Evolutionary conservation across 2,329 filamentous ascomycete species (phyloP), one percentile per base, ranked within the genome.

Genomic region (Thyridium curvatum): DNA sequence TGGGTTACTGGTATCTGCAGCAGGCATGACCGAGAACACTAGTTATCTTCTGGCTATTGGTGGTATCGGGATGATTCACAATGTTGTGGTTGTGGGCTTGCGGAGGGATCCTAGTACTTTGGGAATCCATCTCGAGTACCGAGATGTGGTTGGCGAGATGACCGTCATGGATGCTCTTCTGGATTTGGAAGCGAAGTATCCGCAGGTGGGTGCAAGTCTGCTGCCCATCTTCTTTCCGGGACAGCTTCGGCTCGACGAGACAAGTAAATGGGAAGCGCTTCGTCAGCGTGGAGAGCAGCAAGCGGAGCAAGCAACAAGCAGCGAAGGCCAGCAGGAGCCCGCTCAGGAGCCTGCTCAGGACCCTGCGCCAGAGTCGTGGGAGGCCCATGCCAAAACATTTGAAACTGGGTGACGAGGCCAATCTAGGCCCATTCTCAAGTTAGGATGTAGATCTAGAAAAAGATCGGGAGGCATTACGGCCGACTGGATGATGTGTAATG

Each of bases 21-120:
- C 60, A 0, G 64, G 59, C 0, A 33, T 65, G 3, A 50, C 56
- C 13, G 29, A 52, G 4, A 43, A 66, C 30, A 54, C 60, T 2
- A 69, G 65, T 64, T 66, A 52, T 42, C 46, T 69, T 9, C 48
- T 69, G 5, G 60, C 51, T 1, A 52, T 68, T 5, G 65, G 66
- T 0, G 55, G 52, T 3, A 46, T 66, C 16, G 65, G 64, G 12
- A 62, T 65, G 41, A 29, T 65, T 1, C 62, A 68, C 40, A 68
- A 66, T 41, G 51, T 60, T 12, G 50, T 52, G 35, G 55, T 62
- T 4, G 61, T 61, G 0, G 61, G 52, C 8, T 35, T 42, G 3
- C 4, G n/a, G 30, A 35, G 10, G 8, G 21, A 26, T 26, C 21
- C 21, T 26, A 26, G 21, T 26, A 26, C 21, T 26, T 26, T 26